Base-by-base conservation (phyloP, 2,329 filamentous ascomycete species). In the Gnomoniopsis sp. region DNA sequence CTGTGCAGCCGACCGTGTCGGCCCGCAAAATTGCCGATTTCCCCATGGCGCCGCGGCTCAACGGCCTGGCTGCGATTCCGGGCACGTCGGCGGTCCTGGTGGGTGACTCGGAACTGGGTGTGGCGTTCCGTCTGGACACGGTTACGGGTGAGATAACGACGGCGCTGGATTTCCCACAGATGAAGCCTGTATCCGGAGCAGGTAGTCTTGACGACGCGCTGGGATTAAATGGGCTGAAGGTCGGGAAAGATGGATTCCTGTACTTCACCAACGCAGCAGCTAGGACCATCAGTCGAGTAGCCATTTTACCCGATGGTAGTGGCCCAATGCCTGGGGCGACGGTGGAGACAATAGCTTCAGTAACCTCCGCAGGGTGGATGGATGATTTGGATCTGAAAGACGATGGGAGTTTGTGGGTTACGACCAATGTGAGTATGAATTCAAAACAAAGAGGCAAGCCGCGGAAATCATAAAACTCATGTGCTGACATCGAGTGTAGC, bases 191-290 rank as follows among this genome's bases (percentile, higher is more conserved):
- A 0, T 49, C 65, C 22, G 48, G 52, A 1, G 59, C 52, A 2
- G 49, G 56, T 3, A 51, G 53, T 4, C 46, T 33, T 12, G 55
- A 57, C 49, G 55, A 57, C 41, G 55, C 55, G 21, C 38, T 67
- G 14, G 69, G 68, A 17, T 61, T 68, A 55, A 69, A 70, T 30
- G 69, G 69, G 8, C 54, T 70, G 11, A 68, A 68, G 49, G 58
- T 68, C 30, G 23, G 46, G 22, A 59, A 55, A 19, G 58, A 46
- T n/a, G 65, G 64, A 0, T 64, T 63, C 36, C 53, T 68, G 48
- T 71, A 69, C 60, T 70, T 67, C 64, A 65, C 64, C 44, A 67
- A 69, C 55, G 63, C 63, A n/a, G 55, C 55, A 26, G 50, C 55
- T 30, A 41, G 55, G 11, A 57, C 55, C 15, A 34, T 57, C 38